phyloP scores from a whole-genome alignment of 2,329 filamentous ascomycete species.

The Didymellaceae sp. region DNA sequence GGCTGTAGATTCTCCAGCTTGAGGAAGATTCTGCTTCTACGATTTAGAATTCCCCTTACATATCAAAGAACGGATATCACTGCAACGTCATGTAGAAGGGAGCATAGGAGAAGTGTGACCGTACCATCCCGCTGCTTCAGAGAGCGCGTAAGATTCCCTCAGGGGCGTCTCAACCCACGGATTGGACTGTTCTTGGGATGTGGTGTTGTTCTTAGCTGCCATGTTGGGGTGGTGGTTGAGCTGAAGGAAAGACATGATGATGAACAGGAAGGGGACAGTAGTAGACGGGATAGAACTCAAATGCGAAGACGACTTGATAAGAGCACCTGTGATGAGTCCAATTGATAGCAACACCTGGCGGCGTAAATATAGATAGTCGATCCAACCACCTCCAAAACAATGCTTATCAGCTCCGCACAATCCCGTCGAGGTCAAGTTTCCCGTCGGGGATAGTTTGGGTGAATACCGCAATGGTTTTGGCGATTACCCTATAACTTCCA shows the following conservation, averaged over 20 bases:
- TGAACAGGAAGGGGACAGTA: not conserved
- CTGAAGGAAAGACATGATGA: slow-evolving; percentile 13
- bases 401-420: slow-evolving; percentile 35
- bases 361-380: slow-evolving; percentile 4
- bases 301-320: slow-evolving; percentile 1
- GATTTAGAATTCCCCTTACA: slow-evolving; percentile 45
- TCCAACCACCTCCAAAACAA: slow-evolving; percentile 12
- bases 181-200: slow-evolving; percentile 33
- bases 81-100: not conserved
- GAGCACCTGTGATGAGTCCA: slow-evolving; percentile 2
- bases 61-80: not conserved
- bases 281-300: not conserved
- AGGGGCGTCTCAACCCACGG: slow-evolving; percentile 76
- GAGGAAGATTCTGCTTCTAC: slow-evolving; percentile 73
- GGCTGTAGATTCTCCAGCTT: slow-evolving; percentile 88
- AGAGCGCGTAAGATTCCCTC: slow-evolving; percentile 70
- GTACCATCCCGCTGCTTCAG: slow-evolving; percentile 74
- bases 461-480: slow-evolving; percentile 28
- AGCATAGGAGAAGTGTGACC: slow-evolving; percentile 42
- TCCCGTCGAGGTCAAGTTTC: slow-evolving; percentile 22
- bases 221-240: slow-evolving; percentile 21
- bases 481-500: slow-evolving; percentile 46
- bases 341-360: slow-evolving; percentile 8
- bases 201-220: slow-evolving; percentile 31
- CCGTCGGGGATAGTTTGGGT: slow-evolving; percentile 18